These are phyloP conservation scores for Aspergillus heteromorphus DNA, from an alignment of 495 filamentous ascomycete species.

Conservation along the genomic window DNA sequence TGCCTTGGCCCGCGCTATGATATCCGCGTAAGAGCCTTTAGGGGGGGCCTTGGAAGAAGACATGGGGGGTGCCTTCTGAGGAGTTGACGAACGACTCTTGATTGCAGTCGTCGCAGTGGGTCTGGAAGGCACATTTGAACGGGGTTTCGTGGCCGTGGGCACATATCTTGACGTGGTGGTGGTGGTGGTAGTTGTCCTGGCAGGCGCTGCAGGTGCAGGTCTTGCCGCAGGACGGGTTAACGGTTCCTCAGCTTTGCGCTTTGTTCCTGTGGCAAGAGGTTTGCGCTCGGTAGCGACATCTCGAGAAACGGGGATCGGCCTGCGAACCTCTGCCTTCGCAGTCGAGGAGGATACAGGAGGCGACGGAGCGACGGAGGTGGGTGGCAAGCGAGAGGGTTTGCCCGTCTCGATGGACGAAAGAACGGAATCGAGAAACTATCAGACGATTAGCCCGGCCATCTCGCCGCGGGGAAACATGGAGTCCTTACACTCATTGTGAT, in stretches of 20 bases:
- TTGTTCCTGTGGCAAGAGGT: constrained; percentile 25
- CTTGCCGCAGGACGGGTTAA: constrained; percentile 25
- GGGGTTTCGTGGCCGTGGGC: constrained; percentile 14
- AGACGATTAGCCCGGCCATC: constrained; percentile 17
- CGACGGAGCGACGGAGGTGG: constrained; percentile 24
- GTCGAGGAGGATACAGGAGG: constrained; percentile 23
- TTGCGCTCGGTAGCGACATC: constrained; percentile 15
- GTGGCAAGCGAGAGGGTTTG: constrained; percentile 27
- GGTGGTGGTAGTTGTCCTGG: background rate
- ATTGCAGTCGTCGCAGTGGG: constrained; percentile 17
- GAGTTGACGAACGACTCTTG: constrained; percentile 12
- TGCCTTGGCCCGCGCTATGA: constrained; percentile 37
- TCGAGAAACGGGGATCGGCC: constrained; percentile 10
- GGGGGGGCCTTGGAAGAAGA: constrained; percentile 35
- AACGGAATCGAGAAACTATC: constrained; percentile 54
- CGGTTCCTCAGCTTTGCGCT: constrained; percentile 42
- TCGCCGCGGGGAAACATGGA: background rate
- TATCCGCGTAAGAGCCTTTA: constrained; percentile 39
- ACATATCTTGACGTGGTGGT: constrained; percentile 1
- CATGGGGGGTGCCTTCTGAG: constrained; percentile 19
- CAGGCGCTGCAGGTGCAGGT: constrained; percentile 1
- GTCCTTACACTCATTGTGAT: constrained; percentile 46
- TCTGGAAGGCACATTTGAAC: constrained; percentile 13
- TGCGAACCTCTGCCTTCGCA: constrained; percentile 24
- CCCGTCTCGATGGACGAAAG: constrained; percentile 50